phyloP scores from a whole-genome alignment of 257 asterid species.

The Nicotiana knightiana region DNA sequence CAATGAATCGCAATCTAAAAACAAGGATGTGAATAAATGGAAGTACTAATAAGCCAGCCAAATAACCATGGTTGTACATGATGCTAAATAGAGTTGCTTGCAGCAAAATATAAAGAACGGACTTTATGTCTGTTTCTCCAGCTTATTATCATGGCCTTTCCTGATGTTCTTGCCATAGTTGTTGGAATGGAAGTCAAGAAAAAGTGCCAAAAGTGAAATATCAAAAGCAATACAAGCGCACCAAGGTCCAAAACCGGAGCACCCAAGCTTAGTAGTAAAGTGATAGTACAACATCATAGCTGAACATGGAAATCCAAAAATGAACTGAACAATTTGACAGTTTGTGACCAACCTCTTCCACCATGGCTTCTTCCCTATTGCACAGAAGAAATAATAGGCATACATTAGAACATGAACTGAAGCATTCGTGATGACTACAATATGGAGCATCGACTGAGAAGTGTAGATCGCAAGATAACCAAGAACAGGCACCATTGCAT shows the following conservation, averaged over 20 bases:
- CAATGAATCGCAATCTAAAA: not conserved
- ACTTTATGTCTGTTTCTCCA: not conserved
- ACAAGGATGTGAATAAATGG: not conserved
- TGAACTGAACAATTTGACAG: constrained; percentile 69
- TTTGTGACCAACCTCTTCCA: constrained; percentile 81
- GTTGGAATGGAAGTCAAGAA: constrained; percentile 52
- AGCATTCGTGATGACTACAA: constrained; percentile 74
- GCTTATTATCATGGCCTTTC: not conserved
- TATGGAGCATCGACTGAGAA: constrained; percentile 62
- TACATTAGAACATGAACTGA: constrained; percentile 83
- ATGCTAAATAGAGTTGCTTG: not conserved
- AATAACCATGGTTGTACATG: not conserved
- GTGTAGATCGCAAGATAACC: constrained; percentile 51
- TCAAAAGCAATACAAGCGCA: constrained; percentile 60
- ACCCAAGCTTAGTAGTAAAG: constrained; percentile 49
- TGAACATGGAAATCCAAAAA: constrained; percentile 58
- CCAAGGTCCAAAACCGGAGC: constrained; percentile 77
- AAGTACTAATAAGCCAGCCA: not conserved
- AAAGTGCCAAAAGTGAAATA: constrained; percentile 56
- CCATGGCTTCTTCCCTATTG: constrained; percentile 52
- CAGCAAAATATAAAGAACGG: not conserved
- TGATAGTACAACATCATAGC: constrained; percentile 63
- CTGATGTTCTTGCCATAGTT: constrained; percentile 43
- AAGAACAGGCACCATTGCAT: constrained; percentile 68
- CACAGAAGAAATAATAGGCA: constrained; percentile 59